phyloP scores from a whole-genome alignment of 2,329 filamentous ascomycete genomes.

The Fusarium burgessii region DNA sequence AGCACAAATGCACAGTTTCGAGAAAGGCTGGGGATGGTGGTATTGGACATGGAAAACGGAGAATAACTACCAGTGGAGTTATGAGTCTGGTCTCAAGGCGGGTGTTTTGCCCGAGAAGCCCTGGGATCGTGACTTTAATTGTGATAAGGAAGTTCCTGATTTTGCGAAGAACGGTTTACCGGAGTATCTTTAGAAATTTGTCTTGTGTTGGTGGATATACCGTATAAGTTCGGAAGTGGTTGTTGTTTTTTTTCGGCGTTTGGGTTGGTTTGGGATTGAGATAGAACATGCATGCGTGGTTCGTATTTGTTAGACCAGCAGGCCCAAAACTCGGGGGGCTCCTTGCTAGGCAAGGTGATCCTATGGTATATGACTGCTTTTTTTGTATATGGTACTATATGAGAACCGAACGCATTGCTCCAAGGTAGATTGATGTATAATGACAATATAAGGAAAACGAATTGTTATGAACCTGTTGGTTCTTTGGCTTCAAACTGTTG shows the following conservation, averaged over 20 bases:
- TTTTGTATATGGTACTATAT: constrained; percentile 10
- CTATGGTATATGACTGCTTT: no score
- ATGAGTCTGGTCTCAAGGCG: constrained; percentile 80
- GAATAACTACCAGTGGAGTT: constrained; percentile 89
- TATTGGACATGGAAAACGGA: constrained; percentile 99
- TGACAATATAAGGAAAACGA: constrained; percentile 1
- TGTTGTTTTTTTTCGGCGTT: constrained; percentile 22
- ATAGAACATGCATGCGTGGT: constrained; percentile 12
- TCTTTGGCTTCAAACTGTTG: not conserved
- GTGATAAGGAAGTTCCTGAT: constrained; percentile 67
- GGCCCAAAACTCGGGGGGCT: not conserved
- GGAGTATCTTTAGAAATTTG: constrained; percentile 59
- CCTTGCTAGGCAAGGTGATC: no score
- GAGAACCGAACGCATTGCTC: constrained; percentile 4
- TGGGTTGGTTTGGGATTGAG: not conserved
- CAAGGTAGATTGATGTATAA: constrained; percentile 24
- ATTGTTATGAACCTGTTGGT: not conserved
- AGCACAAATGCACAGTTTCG: constrained; percentile 95
- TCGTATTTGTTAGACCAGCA: not conserved
- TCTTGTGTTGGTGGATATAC: constrained; percentile 13
- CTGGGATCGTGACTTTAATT: constrained; percentile 77
- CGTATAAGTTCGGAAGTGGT: not conserved
- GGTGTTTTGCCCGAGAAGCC: constrained; percentile 84
- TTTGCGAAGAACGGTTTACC: constrained; percentile 60
- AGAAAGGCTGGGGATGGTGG: constrained; percentile 96